These are phyloP conservation scores for Lagenidium giganteum DNA, from an alignment of 352 stramenopile genomes.

Conservation along the genomic window DNA sequence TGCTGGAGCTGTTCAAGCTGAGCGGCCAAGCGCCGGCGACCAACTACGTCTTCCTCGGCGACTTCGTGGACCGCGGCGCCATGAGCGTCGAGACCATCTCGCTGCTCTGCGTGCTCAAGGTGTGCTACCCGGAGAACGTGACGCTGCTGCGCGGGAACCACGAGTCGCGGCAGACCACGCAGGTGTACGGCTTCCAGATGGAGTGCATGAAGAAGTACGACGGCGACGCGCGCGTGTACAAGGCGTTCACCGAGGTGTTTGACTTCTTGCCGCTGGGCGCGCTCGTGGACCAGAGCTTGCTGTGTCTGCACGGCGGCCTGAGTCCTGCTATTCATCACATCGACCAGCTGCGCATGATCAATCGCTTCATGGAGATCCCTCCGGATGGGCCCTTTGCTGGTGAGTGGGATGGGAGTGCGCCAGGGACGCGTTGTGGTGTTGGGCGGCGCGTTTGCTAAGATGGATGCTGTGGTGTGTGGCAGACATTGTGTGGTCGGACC, in stretches of 20 bases:
- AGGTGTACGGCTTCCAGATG: slow-evolving; percentile 83
- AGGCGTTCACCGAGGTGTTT: slow-evolving; percentile 77
- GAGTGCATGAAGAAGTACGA: slow-evolving; percentile 86
- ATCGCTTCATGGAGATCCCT: slow-evolving; percentile 78
- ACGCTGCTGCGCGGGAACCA: slow-evolving; percentile 95
- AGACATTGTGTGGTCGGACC: slow-evolving; percentile 86
- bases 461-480: too few relatives aligned
- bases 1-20: slow-evolving; percentile 92
- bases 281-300: slow-evolving; percentile 52
- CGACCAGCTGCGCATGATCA: slow-evolving; percentile 90
- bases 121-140: slow-evolving; percentile 89
- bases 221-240: slow-evolving; percentile 63
- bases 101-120: slow-evolving; percentile 87
- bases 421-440: too few relatives aligned
- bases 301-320: slow-evolving; percentile 65
- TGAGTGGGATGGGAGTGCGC: too few relatives aligned
- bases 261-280: slow-evolving; percentile 82
- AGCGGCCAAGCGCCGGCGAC: slow-evolving; percentile 82
- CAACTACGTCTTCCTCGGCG: slow-evolving; percentile 94
- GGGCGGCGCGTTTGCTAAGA: too few relatives aligned
- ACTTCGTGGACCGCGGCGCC: slow-evolving; percentile 96
- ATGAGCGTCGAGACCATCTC: slow-evolving; percentile 94
- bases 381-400: slow-evolving; percentile 63
- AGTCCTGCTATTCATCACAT: slow-evolving; percentile 76
- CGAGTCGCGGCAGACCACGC: slow-evolving; percentile 84